phyloP scores from a whole-genome alignment of 164 flowering plant genomes.

The Aristolochia californica region DNA sequence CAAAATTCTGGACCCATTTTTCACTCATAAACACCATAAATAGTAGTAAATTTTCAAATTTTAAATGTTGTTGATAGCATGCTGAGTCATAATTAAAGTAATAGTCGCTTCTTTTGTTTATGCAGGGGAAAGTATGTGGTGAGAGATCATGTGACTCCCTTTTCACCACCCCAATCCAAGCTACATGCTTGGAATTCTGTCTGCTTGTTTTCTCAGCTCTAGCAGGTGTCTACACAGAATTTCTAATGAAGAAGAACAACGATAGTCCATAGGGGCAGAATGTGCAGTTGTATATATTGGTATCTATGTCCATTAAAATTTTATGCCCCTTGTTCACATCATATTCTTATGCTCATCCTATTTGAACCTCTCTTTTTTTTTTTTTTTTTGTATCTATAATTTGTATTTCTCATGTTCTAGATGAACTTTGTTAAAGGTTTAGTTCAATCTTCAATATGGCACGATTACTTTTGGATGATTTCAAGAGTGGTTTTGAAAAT shows the following conservation, averaged over 20 bases:
- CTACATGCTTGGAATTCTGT: conserved; percentile 73
- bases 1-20: too few species aligned
- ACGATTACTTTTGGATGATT: conserved; percentile 69
- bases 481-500: conserved; percentile 72
- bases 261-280: conserved; percentile 95
- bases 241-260: conserved; percentile 92
- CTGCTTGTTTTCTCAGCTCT: conserved; percentile 94
- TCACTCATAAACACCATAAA: too few species aligned
- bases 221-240: conserved; percentile 97
- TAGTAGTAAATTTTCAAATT: too few species aligned
- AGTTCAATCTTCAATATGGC: conserved; percentile 80
- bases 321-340: too few species aligned
- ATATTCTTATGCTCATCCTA: too few species aligned
- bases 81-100: too few species aligned
- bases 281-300: conserved; percentile 89
- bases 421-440: conserved; percentile 55
- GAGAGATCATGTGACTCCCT: conserved; percentile 78
- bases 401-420: too few species aligned
- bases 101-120: too few species aligned
- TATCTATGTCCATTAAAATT: conserved; percentile 10
- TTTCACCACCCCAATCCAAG: conserved; percentile 87
- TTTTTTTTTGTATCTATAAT: too few species aligned
- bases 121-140: conserved; percentile 91
- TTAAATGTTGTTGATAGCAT: too few species aligned
- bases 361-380: too few species aligned